phyloP scores from a whole-genome alignment of 352 stramenopile genomes.

The Phytopythium litorale region DNA sequence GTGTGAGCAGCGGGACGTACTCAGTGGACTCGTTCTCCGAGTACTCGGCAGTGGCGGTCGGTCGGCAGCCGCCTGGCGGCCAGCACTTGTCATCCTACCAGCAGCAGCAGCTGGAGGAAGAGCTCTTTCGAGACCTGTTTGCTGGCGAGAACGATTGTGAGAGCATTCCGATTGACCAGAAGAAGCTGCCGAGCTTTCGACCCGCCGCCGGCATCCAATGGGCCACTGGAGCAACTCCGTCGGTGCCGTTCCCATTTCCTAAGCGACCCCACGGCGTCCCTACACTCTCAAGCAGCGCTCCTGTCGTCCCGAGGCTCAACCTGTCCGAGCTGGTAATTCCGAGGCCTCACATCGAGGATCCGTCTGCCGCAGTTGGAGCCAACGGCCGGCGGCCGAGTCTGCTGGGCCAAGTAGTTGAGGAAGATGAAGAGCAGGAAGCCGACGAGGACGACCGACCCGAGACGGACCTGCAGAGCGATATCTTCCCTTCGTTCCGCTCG shows the following conservation, averaged over 20 bases:
- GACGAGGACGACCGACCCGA: constrained; percentile 10
- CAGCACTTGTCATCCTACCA: constrained; percentile 1
- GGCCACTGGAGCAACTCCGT: not conserved
- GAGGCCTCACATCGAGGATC: constrained; percentile 17
- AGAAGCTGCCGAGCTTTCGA: not conserved
- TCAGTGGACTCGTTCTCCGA: constrained; percentile 60
- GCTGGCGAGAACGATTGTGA: constrained; percentile 17
- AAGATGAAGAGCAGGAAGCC: constrained; percentile 25
- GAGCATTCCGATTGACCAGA: not conserved
- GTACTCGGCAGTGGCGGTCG: constrained; percentile 21
- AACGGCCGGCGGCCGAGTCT: constrained; percentile 7
- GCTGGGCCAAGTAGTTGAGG: constrained; percentile 12
- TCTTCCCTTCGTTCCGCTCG: constrained; percentile 5
- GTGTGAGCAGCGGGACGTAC: constrained; percentile 13
- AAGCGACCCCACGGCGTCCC: not conserved
- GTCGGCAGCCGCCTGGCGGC: constrained; percentile 3
- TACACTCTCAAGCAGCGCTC: not conserved
- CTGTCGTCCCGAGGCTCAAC: constrained; percentile 32
- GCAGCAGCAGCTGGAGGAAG: constrained; percentile 45
- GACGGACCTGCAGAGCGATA: constrained; percentile 4
- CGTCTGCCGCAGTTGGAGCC: not conserved
- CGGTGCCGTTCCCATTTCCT: constrained; percentile 13
- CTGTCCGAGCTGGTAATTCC: constrained; percentile 46
- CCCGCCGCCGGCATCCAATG: not conserved
- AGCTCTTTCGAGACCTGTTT: constrained; percentile 69